Conservation (phyloP, 805 yeast genomes). For the Saturnispora mendoncae region DNA sequence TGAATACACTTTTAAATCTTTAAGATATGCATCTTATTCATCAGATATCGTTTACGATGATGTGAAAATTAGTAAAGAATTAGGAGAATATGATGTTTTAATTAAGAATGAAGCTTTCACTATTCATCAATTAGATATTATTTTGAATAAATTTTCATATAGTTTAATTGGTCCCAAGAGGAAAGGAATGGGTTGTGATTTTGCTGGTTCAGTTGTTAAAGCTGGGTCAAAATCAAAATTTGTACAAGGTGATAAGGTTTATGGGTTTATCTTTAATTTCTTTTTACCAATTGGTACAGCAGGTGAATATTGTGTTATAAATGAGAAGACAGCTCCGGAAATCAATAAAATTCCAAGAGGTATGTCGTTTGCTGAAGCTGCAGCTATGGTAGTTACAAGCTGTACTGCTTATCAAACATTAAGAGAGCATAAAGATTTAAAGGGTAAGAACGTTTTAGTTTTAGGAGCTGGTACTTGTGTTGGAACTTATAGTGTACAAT, state of each 20-base stretch:
- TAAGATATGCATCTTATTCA: too few species aligned
- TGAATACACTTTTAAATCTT: too few species aligned
- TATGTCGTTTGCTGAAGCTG: slow-evolving; percentile 47
- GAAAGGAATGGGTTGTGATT: slow-evolving; percentile 20
- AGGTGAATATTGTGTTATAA: slow-evolving; percentile 33
- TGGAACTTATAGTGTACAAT: slow-evolving; percentile 48
- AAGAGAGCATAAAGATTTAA: slow-evolving; percentile 9
- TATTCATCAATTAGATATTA: slow-evolving; percentile 19
- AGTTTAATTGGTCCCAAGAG: slow-evolving; percentile 6
- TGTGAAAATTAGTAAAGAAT: too few species aligned
- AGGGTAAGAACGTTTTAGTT: slow-evolving; percentile 43
- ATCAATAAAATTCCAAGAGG: slow-evolving; percentile 35
- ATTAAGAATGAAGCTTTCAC: slow-evolving; percentile 16
- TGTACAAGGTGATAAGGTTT: slow-evolving; percentile 19
- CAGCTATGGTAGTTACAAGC: slow-evolving; percentile 54
- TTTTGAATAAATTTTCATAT: slow-evolving; percentile 10
- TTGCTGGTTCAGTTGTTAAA: slow-evolving; percentile 19
- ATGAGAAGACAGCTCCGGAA: slow-evolving; percentile 22
- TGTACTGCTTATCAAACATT: slow-evolving; percentile 45
- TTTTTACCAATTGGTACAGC: slow-evolving; percentile 31
- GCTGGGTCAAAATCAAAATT: slow-evolving; percentile 17
- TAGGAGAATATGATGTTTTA: too few species aligned
- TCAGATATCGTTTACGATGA: too few species aligned
- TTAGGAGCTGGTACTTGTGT: slow-evolving; percentile 72
- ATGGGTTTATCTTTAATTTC: slow-evolving; percentile 13